phyloP scores from a whole-genome alignment of 192 early-diverging fungal species.

The Coemansia sp. region DNA sequence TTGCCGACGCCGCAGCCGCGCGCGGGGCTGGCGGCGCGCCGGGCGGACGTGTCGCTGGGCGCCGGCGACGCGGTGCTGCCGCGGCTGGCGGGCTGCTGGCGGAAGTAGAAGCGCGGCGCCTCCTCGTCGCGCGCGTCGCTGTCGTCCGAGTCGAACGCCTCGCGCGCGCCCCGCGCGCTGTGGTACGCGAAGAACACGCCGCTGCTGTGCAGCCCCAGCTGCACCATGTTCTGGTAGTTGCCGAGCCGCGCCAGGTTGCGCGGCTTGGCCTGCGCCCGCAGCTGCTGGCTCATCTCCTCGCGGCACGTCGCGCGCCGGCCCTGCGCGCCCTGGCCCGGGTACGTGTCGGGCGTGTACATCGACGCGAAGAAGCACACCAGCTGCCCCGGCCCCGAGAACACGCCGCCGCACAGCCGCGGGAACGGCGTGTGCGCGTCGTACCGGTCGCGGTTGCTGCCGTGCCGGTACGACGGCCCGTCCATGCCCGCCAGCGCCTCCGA shows the following conservation, averaged over 20 bases:
- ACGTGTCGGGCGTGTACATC: constrained; percentile 38
- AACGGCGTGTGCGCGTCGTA: constrained; percentile 42
- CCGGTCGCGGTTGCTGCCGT: constrained; percentile 38
- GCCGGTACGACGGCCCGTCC: constrained; percentile 23
- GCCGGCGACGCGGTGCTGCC: neutral
- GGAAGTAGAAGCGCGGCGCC: constrained; percentile 45
- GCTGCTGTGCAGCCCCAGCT: constrained; percentile 33
- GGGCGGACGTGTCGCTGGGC: constrained; percentile 5
- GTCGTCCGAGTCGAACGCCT: constrained; percentile 6
- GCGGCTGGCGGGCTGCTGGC: constrained; percentile 1
- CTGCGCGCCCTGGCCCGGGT: constrained; percentile 20
- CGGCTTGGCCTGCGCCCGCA: constrained; percentile 39
- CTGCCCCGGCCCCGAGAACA: constrained; percentile 45
- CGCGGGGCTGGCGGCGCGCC: too few species aligned
- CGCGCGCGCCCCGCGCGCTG: neutral
- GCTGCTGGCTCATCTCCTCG: constrained; percentile 40
- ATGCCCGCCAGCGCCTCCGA: constrained; percentile 13
- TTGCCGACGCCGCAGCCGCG: constrained; percentile 28
- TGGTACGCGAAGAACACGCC: constrained; percentile 25
- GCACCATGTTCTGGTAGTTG: constrained; percentile 39
- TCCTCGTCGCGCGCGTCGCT: constrained; percentile 37
- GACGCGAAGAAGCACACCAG: constrained; percentile 52
- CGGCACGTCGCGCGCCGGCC: constrained; percentile 19
- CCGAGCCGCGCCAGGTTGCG: constrained; percentile 26
- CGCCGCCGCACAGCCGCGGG: constrained; percentile 53